phyloP scores from a whole-genome alignment of 1,284 basidiomycete genomes.

The Cryptococcus amylolentus region DNA sequence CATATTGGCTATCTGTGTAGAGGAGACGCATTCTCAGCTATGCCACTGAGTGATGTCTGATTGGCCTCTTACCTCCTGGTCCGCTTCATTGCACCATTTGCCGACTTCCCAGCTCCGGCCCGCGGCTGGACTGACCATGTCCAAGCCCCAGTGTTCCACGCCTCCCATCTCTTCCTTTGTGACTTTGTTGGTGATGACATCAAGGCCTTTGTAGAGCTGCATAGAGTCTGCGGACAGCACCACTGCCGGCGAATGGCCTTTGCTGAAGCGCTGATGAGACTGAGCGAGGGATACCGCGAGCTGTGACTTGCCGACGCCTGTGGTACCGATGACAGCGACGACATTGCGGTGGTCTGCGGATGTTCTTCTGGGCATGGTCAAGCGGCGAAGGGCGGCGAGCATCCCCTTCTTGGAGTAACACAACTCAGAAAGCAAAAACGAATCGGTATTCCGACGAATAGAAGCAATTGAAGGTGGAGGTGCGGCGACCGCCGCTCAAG shows the following conservation, averaged over 20 bases:
- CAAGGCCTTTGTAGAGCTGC: slow-evolving; percentile 93
- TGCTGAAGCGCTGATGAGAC: slow-evolving; percentile 13
- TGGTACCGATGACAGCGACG: slow-evolving; percentile 85
- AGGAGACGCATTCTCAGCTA: neutral
- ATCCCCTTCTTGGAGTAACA: neutral
- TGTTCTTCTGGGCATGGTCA: neutral
- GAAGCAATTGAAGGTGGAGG: neutral
- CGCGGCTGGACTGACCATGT: slow-evolving; percentile 75
- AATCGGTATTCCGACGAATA: neutral
- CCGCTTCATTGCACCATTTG: slow-evolving; percentile 71
- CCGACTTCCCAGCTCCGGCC: slow-evolving; percentile 73
- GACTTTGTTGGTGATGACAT: slow-evolving; percentile 94
- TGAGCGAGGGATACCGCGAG: slow-evolving; percentile 84
- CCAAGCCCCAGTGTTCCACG: slow-evolving; percentile 84
- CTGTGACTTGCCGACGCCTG: slow-evolving; percentile 94
- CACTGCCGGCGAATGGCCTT: slow-evolving; percentile 5
- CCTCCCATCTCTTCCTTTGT: slow-evolving; percentile 70
- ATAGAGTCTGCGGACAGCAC: slow-evolving; percentile 96
- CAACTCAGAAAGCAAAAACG: neutral
- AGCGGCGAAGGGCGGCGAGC: neutral
- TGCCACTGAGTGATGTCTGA: neutral
- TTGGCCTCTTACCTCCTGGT: slow-evolving; percentile 58
- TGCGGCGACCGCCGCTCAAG: too few relatives aligned
- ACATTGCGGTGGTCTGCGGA: slow-evolving; percentile 18
- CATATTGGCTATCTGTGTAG: slow-evolving; percentile 47